phyloP scores from a whole-genome alignment of 805 yeast species.

The Lipomyces yamanashiensis region DNA sequence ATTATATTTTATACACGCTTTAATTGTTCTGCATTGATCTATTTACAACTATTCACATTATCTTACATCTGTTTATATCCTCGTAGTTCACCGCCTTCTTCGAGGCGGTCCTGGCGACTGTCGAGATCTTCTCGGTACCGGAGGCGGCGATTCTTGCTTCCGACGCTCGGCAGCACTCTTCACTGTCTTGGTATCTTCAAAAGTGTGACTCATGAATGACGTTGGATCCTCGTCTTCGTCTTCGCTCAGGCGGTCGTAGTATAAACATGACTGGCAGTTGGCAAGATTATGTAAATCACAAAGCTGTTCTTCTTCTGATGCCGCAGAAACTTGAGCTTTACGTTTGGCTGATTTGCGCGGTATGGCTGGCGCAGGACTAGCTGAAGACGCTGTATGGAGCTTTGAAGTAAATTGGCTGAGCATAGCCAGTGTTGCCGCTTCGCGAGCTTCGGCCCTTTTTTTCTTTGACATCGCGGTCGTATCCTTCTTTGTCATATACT shows the following conservation, averaged over 20 bases:
- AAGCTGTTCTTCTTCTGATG: slow-evolving; percentile 2
- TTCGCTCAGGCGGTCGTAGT: slow-evolving; percentile 35
- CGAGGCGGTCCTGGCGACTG: not conserved
- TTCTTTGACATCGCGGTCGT: slow-evolving; percentile 14
- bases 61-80: not conserved
- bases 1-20: not conserved
- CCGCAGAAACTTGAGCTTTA: not conserved
- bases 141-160: not conserved
- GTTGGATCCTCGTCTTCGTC: slow-evolving; percentile 31
- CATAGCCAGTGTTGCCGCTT: slow-evolving; percentile 41
- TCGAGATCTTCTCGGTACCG: not conserved
- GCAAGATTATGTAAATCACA: slow-evolving; percentile 38
- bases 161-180: slow-evolving; percentile 5
- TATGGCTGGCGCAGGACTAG: slow-evolving; percentile 5
- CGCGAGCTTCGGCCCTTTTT: slow-evolving; percentile 37
- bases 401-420: slow-evolving; percentile 43
- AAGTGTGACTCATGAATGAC: slow-evolving; percentile 23
- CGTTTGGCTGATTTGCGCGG: slow-evolving; percentile 15
- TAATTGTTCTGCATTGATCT: not conserved
- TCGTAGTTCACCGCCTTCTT: not conserved
- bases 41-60: not conserved
- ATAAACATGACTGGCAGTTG: slow-evolving; percentile 38
- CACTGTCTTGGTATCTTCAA: slow-evolving; percentile 17
- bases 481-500: slow-evolving; percentile 16
- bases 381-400: slow-evolving; percentile 27